Base-by-base conservation (phyloP, 768 basidiomycete species). In the Auriscalpium vulgare region DNA sequence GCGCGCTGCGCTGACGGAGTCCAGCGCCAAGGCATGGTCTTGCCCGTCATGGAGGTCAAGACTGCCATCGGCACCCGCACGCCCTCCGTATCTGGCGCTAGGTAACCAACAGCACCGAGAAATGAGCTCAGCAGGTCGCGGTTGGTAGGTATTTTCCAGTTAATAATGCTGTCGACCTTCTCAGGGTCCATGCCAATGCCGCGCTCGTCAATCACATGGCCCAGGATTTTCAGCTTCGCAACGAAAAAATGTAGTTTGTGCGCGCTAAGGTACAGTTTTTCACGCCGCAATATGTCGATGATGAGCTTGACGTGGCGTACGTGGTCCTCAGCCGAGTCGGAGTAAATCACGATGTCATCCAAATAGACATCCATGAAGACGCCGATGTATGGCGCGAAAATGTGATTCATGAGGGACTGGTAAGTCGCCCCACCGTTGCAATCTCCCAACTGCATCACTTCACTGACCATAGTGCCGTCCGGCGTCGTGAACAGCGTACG, bases 401-500 rank as follows among this genome's bases (percentile, higher is more conserved):
- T 67, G 2, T 77, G 0, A 79, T 57, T 0, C 23, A 29, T 29
- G 23, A 29, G 23, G 3, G 68, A 40, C 53, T 81, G 78, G 53
- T 77, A 81, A 0, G 76, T 81, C 0, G 74, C 65, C 0, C 74
- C 76, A 0, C 72, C 71, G 56, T 80, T 79, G 48, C 73, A 75
- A 50, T 80, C 71, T 0, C 75, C 75, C 43, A 74, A 71, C 55
- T 74, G 78, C 69, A 76, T 72, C 1, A 74, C 71, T 2, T 63
- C 55, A 17, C 74, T 75, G 1, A 73, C 36, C 56, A 71, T 74
- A 1, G 59, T 64, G 51, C 51, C 51, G 63, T 74, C 69, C 16
- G 71, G 71, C 1, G 70, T 77, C 0, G 69, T 60, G 47, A 74
- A 68, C 0, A 69, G 56, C 0, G 71, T 69, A 0, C 59, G 56